Base-by-base conservation (phyloP, 768 basidiomycete genomes). In the Psilocybe sp. region DNA sequence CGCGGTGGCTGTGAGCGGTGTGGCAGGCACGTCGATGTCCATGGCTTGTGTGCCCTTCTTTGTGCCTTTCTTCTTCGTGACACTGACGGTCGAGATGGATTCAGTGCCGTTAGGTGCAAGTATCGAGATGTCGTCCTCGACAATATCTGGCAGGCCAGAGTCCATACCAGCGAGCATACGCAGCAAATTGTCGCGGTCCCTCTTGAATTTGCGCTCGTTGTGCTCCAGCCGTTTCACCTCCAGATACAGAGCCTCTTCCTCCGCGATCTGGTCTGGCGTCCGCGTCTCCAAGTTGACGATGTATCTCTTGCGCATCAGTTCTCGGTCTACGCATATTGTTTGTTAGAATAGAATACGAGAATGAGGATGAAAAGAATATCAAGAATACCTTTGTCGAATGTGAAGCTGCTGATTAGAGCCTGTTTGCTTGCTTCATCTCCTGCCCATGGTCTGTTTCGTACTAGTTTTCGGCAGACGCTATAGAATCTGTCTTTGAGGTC, bases 201-300 rank as follows among this genome's bases (percentile, higher is more conserved):
- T 83, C 69, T 87, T 89, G 74, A 94, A 98, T 46, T 78, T 79
- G 31, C 87, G 79, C 64, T 97, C 94, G 52, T 79, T 91, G 69
- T 98, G 96, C 64, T 98, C 95, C 44, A 99, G 77, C n/a, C 92
- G 84, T 62, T 95, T 94, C 44, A 96, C 79, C 66, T 98, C 93
- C 54, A 98, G 72, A 68, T 90, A 98, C 3, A 99, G 75, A 7
- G 92, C 89, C 60, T 98, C 95, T 74, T 98, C 97, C 64, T 99
- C 95, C 14, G 86, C 87, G 39, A 96, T 86, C 69, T 98, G 92
- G 43, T 88, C 84, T 4, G 85, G 78, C 0, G 92, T 89, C n/a
- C 96, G 85, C 49, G 79, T 82, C 69, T 94, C 91, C n/a, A 98
- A 81, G 52, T 85, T 89, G 8, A 77, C 70, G 12, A 98, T 77